Evolutionary conservation across 768 basidiomycete species (phyloP).

Genomic region (Phaeotremella fagi): DNA sequence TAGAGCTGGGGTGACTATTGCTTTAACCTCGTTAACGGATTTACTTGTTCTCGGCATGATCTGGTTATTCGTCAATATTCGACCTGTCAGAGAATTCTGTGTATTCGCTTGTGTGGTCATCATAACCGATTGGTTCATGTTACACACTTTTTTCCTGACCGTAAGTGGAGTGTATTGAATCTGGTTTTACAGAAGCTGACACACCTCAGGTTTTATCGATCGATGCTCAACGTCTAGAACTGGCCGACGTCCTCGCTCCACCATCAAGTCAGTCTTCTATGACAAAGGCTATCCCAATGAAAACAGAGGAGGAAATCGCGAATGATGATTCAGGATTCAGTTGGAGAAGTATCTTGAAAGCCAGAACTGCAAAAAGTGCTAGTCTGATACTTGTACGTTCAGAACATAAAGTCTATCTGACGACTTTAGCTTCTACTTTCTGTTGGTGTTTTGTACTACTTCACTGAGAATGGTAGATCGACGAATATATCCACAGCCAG

Average conservation of each 20-base stretch:
- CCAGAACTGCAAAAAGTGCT: conserved; percentile 35
- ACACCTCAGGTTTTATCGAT: conserved; percentile 61
- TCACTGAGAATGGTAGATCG: conserved; percentile 31
- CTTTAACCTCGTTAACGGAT: conserved; percentile 84
- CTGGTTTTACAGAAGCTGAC: conserved; percentile 1
- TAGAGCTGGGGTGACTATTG: conserved; percentile 82
- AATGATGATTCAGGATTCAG: conserved; percentile 6
- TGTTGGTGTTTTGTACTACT: conserved; percentile 40
- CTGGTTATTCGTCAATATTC: conserved; percentile 62
- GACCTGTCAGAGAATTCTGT: conserved; percentile 87
- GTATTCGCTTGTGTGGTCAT: conserved; percentile 88
- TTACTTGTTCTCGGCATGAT: conserved; percentile 72
- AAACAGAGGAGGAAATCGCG: conserved; percentile 3
- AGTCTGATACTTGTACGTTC: conserved; percentile 39
- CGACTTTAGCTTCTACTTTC: conserved; percentile 31
- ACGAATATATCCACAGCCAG: conserved; percentile 20
- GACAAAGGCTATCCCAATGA: neutral
- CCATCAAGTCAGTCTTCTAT: conserved; percentile 2
- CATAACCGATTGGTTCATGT: conserved; percentile 94
- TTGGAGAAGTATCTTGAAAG: conserved; percentile 27
- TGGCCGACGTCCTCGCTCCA: conserved; percentile 62
- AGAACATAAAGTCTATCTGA: neutral
- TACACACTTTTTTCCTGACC: conserved; percentile 91
- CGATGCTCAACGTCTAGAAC: conserved; percentile 89
- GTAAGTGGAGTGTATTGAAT: conserved; percentile 50